Evolutionary conservation across 768 basidiomycete genomes (phyloP).

Genomic region (Calocera viscosa): DNA sequence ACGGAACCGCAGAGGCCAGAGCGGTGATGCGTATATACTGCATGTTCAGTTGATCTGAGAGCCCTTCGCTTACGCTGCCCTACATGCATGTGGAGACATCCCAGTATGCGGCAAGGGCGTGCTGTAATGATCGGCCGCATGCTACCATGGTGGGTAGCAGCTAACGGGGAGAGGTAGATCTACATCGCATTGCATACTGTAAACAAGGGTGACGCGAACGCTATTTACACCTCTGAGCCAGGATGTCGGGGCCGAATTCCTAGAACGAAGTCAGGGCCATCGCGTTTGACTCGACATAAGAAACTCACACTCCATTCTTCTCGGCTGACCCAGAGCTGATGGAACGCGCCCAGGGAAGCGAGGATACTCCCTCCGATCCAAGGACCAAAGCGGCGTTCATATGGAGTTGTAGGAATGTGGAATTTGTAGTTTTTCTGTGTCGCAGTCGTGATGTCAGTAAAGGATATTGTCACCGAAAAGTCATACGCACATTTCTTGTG

Average conservation of each 20-base stretch:
- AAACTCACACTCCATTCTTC: slow-evolving; percentile 81
- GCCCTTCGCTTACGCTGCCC: too few relatives aligned
- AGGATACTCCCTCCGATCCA: slow-evolving; percentile 96
- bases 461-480: not conserved
- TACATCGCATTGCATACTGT: not conserved
- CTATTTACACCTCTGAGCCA: slow-evolving; percentile 6
- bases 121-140: too few relatives aligned
- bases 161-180: too few relatives aligned
- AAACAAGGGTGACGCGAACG: not conserved
- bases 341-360: slow-evolving; percentile 91
- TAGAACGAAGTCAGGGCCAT: not conserved
- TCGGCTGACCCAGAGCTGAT: slow-evolving; percentile 88
- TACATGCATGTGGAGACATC: too few relatives aligned
- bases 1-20: too few relatives aligned
- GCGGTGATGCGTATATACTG: too few relatives aligned
- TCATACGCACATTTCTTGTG: slow-evolving; percentile 59
- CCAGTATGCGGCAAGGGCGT: too few relatives aligned
- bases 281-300: not conserved
- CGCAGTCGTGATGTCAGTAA: not conserved
- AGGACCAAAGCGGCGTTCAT: slow-evolving; percentile 79
- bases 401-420: slow-evolving; percentile 79
- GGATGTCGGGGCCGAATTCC: slow-evolving; percentile 1
- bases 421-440: slow-evolving; percentile 60
- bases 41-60: too few relatives aligned
- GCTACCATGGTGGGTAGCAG: too few relatives aligned